These are phyloP conservation scores for Cytospora leucostoma DNA, from an alignment of 2,329 filamentous ascomycete species.

Conservation along the genomic window DNA sequence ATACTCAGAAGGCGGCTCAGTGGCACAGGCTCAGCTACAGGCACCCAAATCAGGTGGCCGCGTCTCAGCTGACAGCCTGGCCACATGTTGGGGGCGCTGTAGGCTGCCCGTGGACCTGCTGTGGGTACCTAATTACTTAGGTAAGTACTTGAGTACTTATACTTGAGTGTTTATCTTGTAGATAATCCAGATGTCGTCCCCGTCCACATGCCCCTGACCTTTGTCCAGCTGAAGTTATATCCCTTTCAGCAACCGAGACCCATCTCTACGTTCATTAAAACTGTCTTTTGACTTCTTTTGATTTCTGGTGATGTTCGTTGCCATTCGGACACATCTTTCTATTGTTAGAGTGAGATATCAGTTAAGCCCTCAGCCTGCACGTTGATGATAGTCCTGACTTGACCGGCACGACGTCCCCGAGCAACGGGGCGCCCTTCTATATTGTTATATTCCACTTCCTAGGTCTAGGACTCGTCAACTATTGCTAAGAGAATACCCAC, in stretches of 20 bases:
- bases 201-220: not conserved
- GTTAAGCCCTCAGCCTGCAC: not conserved
- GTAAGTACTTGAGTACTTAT: too few species aligned
- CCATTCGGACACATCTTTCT: not conserved
- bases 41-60: not conserved
- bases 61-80: not conserved
- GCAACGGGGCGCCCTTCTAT: not conserved
- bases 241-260: not conserved
- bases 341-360: too few species aligned
- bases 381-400: not conserved
- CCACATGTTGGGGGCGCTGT: not conserved
- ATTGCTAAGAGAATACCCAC: not conserved
- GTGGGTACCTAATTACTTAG: not conserved
- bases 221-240: not conserved
- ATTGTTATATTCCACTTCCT: not conserved
- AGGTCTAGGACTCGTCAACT: not conserved
- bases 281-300: not conserved
- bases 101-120: not conserved
- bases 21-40: not conserved
- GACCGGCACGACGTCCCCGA: not conserved
- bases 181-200: too few species aligned
- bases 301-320: not conserved
- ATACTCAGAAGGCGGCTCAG: not conserved
- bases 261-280: not conserved
- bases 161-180: too few species aligned